Base-by-base conservation (phyloP, 108 stramenopile genomes). In the Nannochloropsis salina region DNA sequence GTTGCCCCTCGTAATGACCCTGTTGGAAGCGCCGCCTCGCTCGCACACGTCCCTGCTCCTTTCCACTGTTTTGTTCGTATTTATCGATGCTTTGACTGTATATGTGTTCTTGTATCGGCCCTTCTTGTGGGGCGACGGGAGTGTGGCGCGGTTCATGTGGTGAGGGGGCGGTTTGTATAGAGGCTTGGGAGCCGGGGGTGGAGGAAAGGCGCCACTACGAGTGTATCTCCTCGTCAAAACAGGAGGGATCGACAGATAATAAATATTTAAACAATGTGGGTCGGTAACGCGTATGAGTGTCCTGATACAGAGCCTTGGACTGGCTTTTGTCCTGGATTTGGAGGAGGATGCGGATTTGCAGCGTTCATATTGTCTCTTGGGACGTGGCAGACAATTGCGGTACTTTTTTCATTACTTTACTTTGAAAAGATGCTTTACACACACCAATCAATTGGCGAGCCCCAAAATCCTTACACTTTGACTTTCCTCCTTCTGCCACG, bases 121-220 rank as follows among this genome's bases (percentile, higher is more conserved):
- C 2, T 88, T 88, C 61, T 44, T 12, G 5, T 84, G 84, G 84
- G 41, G 42, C 22, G 87, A 88, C 43, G 84, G 84, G 45, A 42
- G 18, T 31, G 9, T 82, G 42, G 84, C 81, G n/a, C 87, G 87
- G 8, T 88, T 88, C 80, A 88, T 88, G 87, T 87, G 87, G 87
- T 87, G 40, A 31, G 20, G 82, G 83, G 2, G 22, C 5, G 51
- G 10, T 84, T 8, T 31, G 31, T 31, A 31, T 31, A 31, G 31
- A 31, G 31, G 31, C 31, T 31, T 31, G 61, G 6, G 61, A 8
- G 6, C 2, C 5, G n/a, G 61, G 61, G 61, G n/a, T n/a, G 61
- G 6, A 74, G 61, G 8, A 74, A 74, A n/a, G 61, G 61, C 15
- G 61, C 20, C 4, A 74, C 20, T 4, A n/a, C 4, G 61, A 6